phyloP scores from a whole-genome alignment of 2,329 filamentous ascomycete species.

The Arthrobotrys pseudoclavata region DNA sequence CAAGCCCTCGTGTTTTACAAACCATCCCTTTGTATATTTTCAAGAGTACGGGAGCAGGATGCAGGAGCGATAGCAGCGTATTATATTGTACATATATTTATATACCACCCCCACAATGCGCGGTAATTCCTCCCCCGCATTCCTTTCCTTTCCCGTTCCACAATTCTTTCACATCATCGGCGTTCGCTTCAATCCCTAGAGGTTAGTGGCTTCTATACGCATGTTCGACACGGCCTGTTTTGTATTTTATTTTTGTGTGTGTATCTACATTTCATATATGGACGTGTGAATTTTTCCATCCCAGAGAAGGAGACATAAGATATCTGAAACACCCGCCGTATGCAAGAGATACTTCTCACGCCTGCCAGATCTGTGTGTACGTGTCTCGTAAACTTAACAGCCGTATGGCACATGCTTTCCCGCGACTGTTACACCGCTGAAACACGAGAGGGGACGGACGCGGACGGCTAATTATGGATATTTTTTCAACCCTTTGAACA shows the following conservation, averaged over 20 bases:
- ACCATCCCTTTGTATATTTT: conserved; percentile 8
- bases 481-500: neutral
- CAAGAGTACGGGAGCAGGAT: neutral
- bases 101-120: conserved; percentile 31
- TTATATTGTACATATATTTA: conserved; percentile 44
- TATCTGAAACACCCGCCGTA: conserved; percentile 4
- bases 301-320: neutral
- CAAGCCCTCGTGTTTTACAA: neutral
- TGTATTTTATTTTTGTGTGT: neutral
- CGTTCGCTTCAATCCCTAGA: conserved; percentile 22
- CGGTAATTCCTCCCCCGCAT: conserved; percentile 12
- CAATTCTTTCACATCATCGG: conserved; percentile 16
- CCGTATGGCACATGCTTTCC: conserved; percentile 11
- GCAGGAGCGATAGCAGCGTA: conserved; percentile 22
- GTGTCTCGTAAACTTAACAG: conserved; percentile 3
- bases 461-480: conserved; percentile 21
- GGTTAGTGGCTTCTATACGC: neutral
- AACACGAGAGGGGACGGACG: neutral
- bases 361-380: conserved; percentile 1
- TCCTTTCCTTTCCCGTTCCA: neutral
- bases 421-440: conserved; percentile 9
- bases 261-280: neutral
- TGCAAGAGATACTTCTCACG: neutral
- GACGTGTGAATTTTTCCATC: neutral
- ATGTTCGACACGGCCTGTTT: neutral